Evolutionary conservation across 441 rosid species (phyloP).

Genomic region (Populus trichocarpa): DNA sequence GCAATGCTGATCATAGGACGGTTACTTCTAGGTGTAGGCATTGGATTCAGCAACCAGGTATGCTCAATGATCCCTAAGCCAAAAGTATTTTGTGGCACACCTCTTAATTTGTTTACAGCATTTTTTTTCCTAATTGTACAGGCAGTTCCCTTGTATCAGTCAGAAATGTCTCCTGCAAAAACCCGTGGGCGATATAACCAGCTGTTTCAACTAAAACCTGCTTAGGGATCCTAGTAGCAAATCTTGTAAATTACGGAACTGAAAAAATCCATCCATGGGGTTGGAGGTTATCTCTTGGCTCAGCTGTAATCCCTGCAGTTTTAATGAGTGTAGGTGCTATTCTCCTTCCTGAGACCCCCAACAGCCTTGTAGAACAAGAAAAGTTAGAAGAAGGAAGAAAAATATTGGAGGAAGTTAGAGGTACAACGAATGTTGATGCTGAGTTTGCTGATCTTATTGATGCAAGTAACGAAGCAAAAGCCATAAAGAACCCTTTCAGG

Average conservation of each 20-base stretch:
- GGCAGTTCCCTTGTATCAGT: constrained; percentile 74
- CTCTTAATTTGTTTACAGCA: background rate
- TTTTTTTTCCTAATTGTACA: constrained; percentile 9
- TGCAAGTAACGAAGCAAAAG: constrained; percentile 62
- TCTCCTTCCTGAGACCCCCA: constrained; percentile 66
- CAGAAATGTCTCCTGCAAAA: constrained; percentile 79
- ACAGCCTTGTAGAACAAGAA: constrained; percentile 78
- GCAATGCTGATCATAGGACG: constrained; percentile 59
- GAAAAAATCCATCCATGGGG: background rate
- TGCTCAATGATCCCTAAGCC: background rate
- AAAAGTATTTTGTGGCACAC: background rate
- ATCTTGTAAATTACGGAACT: background rate
- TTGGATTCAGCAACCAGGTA: constrained; percentile 77
- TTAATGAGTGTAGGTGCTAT: constrained; percentile 65
- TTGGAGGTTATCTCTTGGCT: background rate
- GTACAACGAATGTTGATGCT: constrained; percentile 56
- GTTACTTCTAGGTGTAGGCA: constrained; percentile 59
- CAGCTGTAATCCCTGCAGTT: constrained; percentile 38
- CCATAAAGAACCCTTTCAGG: constrained; percentile 64
- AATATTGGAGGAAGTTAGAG: constrained; percentile 57
- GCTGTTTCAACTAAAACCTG: constrained; percentile 64
- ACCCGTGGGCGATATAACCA: constrained; percentile 68
- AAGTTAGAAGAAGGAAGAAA: constrained; percentile 47
- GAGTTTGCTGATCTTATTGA: constrained; percentile 67
- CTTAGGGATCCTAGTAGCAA: background rate